These are phyloP conservation scores for Hordeum vulgare DNA, from an alignment of 176 grass and related monocot genomes.

Conservation along the genomic window DNA sequence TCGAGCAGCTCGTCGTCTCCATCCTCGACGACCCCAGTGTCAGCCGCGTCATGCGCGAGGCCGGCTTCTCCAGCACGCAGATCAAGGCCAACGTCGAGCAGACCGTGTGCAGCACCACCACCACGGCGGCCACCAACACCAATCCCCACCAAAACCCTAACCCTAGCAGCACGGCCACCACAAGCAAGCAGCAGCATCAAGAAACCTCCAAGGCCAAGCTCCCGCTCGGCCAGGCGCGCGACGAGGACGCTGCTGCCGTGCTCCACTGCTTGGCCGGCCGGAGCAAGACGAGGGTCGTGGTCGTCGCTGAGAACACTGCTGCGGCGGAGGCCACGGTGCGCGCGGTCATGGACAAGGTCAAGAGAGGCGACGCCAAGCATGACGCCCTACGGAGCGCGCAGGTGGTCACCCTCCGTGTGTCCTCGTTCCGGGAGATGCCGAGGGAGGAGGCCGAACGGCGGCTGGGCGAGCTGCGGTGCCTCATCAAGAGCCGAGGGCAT, in stretches of 20 bases:
- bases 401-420: constrained; percentile 58
- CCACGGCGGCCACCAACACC: constrained; percentile 5
- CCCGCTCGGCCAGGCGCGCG: constrained; percentile 16
- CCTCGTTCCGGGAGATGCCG: constrained; percentile 46
- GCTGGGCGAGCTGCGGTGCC: constrained; percentile 60
- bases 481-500: constrained; percentile 40
- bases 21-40: constrained; percentile 97
- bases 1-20: constrained; percentile 89
- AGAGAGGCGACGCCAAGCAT: constrained; percentile 37
- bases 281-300: constrained; percentile 52
- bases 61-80: constrained; percentile 92
- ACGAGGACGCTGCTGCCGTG: constrained; percentile 54
- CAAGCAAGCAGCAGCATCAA: constrained; percentile 12
- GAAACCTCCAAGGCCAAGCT: constrained; percentile 45
- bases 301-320: constrained; percentile 59
- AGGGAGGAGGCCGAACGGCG: constrained; percentile 67
- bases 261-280: constrained; percentile 43
- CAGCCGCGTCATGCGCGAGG: constrained; percentile 94
- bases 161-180: constrained; percentile 32
- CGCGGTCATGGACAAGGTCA: constrained; percentile 49
- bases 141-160: constrained; percentile 38
- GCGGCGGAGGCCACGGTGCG: constrained; percentile 44
- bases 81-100: constrained; percentile 91
- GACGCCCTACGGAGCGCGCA: constrained; percentile 48
- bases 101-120: constrained; percentile 41